Evolutionary conservation across 1,284 basidiomycete genomes (phyloP).

Genomic region (Tilletia horrida): DNA sequence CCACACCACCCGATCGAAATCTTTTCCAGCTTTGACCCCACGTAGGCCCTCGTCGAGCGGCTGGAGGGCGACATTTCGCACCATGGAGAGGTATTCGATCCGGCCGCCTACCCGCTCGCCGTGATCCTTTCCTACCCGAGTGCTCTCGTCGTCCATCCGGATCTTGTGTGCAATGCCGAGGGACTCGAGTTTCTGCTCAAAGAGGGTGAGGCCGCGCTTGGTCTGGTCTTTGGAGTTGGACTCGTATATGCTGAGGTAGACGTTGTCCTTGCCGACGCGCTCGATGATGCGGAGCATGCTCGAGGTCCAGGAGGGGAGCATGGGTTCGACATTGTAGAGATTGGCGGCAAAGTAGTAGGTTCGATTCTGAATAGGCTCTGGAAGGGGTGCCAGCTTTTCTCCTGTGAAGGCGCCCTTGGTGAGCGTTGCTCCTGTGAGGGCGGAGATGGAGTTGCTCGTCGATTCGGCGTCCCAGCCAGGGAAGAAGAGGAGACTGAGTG

Average conservation of each 20-base stretch:
- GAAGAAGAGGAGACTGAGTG: conserved; percentile 18
- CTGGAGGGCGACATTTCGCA: conserved; percentile 42
- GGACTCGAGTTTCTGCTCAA: conserved; percentile 54
- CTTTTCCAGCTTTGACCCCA: conserved; percentile 15
- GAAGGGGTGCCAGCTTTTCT: background rate
- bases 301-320: conserved; percentile 34
- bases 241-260: conserved; percentile 64
- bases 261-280: conserved; percentile 59
- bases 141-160: conserved; percentile 9
- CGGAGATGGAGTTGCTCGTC: background rate
- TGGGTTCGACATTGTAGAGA: conserved; percentile 40
- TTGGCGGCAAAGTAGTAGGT: conserved; percentile 42
- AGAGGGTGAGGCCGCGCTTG: conserved; percentile 56
- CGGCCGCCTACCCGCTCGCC: conserved; percentile 31
- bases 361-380: conserved; percentile 18
- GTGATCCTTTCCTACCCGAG: background rate
- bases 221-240: conserved; percentile 61
- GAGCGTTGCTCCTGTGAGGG: background rate
- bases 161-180: conserved; percentile 12
- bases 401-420: background rate
- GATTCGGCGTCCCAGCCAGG: conserved; percentile 11
- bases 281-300: conserved; percentile 32
- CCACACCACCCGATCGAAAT: conserved; percentile 39
- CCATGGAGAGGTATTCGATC: conserved; percentile 33
- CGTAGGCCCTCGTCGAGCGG: conserved; percentile 30